phyloP scores from a whole-genome alignment of 768 basidiomycete genomes.

The Auriscalpium vulgare region DNA sequence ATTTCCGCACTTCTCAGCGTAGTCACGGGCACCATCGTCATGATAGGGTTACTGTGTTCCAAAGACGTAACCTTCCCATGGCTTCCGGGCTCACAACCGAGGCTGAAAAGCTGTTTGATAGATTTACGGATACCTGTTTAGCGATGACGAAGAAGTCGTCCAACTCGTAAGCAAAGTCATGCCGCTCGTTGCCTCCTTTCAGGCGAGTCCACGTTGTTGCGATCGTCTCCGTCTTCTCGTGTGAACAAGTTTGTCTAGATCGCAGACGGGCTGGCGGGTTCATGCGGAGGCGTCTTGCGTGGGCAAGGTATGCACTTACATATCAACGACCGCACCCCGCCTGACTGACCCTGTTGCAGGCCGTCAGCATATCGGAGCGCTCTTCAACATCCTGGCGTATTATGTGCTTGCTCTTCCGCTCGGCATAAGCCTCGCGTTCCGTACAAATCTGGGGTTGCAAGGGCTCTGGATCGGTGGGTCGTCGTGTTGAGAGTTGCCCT shows the following conservation, averaged over 20 bases:
- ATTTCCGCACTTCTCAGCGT: slow-evolving; percentile 59
- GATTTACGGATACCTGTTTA: slow-evolving; percentile 65
- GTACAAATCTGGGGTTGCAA: slow-evolving; percentile 32
- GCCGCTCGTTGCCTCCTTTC: slow-evolving; percentile 49
- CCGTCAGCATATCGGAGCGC: slow-evolving; percentile 63
- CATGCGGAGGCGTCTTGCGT: slow-evolving; percentile 41
- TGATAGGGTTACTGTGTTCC: slow-evolving; percentile 46
- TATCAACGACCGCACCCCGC: background rate
- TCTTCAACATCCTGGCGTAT: slow-evolving; percentile 65
- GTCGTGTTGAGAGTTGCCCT: background rate
- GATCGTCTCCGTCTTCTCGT: background rate
- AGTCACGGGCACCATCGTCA: slow-evolving; percentile 47
- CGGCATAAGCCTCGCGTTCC: slow-evolving; percentile 44
- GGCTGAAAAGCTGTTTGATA: slow-evolving; percentile 16
- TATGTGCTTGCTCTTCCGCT: slow-evolving; percentile 46
- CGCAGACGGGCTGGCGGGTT: slow-evolving; percentile 43
- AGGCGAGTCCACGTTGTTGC: slow-evolving; percentile 23
- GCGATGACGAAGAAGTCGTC: slow-evolving; percentile 50
- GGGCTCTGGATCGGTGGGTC: slow-evolving; percentile 44
- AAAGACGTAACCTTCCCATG: slow-evolving; percentile 39
- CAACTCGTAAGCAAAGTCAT: slow-evolving; percentile 40
- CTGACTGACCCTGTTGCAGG: slow-evolving; percentile 19
- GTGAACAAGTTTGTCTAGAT: slow-evolving; percentile 23
- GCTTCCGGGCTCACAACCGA: background rate
- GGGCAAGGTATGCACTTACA: slow-evolving; percentile 30